A percentile compares a stretch with the other conserved stretches of the same genome.
Evolutionary conservation across 148 eudicot genomes (phyloP).

Genomic region (Tetragonia tetragonoides): DNA sequence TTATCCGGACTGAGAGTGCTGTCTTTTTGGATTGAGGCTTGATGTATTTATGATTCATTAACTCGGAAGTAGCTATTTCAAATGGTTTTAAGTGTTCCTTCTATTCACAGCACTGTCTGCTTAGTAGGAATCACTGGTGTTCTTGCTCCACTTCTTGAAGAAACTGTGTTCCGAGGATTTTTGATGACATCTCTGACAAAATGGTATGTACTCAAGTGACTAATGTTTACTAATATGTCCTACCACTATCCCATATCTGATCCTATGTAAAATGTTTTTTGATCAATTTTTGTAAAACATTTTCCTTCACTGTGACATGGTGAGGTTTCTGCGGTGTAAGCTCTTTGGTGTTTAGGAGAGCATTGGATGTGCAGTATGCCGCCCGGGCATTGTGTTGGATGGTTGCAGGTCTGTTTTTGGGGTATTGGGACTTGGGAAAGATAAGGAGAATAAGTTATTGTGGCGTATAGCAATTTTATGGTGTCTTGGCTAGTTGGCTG

Average conservation of each 20-base stretch:
- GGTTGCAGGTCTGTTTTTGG: too few species aligned
- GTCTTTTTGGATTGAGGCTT: slow-evolving; percentile 5
- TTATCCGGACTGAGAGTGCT: not conserved
- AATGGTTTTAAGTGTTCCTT: not conserved
- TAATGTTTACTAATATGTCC: not conserved
- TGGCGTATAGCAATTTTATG: too few species aligned
- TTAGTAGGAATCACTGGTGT: slow-evolving; percentile 79
- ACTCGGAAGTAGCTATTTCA: not conserved
- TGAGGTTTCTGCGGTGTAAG: too few species aligned
- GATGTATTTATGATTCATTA: not conserved
- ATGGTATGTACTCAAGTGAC: slow-evolving; percentile 47
- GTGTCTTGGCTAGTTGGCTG: too few species aligned
- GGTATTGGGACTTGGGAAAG: too few species aligned
- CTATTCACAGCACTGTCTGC: slow-evolving; percentile 64
- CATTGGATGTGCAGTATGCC: too few species aligned
- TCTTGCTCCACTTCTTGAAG: slow-evolving; percentile 96
- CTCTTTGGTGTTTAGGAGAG: too few species aligned
- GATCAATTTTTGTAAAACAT: not conserved
- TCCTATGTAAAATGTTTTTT: not conserved
- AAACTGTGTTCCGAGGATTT: slow-evolving; percentile 93
- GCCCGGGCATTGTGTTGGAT: too few species aligned
- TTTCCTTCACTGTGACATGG: not conserved
- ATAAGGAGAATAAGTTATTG: too few species aligned
- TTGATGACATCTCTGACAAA: slow-evolving; percentile 84
- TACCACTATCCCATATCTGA: not conserved